Base-by-base conservation (phyloP, 441 rosid genomes). In the Gossypium trilobum region DNA sequence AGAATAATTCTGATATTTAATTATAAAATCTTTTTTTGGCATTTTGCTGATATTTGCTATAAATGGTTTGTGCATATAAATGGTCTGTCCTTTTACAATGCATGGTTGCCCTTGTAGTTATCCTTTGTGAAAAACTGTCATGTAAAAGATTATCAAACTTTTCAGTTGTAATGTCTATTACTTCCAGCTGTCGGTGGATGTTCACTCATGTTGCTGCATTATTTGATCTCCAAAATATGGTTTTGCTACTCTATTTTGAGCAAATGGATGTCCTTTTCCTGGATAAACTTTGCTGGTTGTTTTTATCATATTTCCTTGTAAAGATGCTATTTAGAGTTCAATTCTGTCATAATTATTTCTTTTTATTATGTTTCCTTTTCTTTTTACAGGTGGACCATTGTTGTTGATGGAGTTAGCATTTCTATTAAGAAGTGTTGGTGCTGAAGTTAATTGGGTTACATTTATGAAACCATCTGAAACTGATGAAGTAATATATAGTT, bases 341-440 rank as follows among this genome's bases (percentile, higher is more conserved):
- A 56, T 16, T 27, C 13, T 42, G 46, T 58, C 20, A 36, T 54
- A 58, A 11, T 14, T 10, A 10, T 66, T 33, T 66, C 46, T 36
- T 52, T 13, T 68, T 25, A 20, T 52, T 19, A 63, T 20, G 14
- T 20, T 73, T 63, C 58, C 19, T 39, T 73, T 63, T 19, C 16
- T 50, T 20, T 71, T 70, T 70, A 44, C 67, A 84, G 89, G 91
- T 64, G 91, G 91, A 42, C 91, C 89, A 8, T 75, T 87, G 77
- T 51, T 85, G 81, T 81, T 87, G 78, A 85, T 87, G 89, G 91
- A 87, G 78, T 80, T 85, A 36, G 88, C 89, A n/a, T 87, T 87
- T 83, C 81, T 87, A n/a, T 73, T 87, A 67, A 79, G 91, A 69
- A 54, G 83, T 68, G 91, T 87, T 66, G 91, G 91, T 36, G 79